A percentile compares a stretch with the other conserved stretches of the same genome.
These are phyloP conservation scores for Fraxinus latifolia DNA, from an alignment of 305 asterid species.

Conservation along the genomic window DNA sequence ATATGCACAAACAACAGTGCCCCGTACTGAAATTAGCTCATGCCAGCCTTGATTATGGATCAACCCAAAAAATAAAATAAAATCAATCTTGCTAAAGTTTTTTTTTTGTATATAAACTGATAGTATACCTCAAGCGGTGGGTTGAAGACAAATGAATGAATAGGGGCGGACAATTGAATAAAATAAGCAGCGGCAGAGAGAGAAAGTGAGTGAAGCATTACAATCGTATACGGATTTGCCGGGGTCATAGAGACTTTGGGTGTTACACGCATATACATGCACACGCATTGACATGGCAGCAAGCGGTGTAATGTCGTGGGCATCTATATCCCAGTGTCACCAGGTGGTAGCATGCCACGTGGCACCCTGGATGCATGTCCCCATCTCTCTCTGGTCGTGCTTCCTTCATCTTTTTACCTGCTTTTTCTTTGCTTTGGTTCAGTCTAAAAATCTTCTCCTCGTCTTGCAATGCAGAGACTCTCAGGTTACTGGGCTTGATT, in stretches of 20 bases:
- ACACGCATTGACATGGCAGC: slow-evolving; percentile 47
- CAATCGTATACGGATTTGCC: slow-evolving; percentile 61
- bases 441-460: slow-evolving; percentile 20
- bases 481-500: background rate
- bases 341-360: slow-evolving; percentile 61
- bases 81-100: slow-evolving; percentile 28
- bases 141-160: slow-evolving; percentile 38
- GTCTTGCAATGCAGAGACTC: background rate
- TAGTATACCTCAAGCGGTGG: slow-evolving; percentile 30
- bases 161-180: slow-evolving; percentile 41
- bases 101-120: slow-evolving; percentile 23
- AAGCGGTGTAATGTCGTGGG: slow-evolving; percentile 49
- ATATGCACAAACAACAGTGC: slow-evolving; percentile 24
- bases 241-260: slow-evolving; percentile 54
- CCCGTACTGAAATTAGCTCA: slow-evolving; percentile 37
- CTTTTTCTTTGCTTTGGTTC: slow-evolving; percentile 13
- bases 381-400: slow-evolving; percentile 38
- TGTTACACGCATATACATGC: slow-evolving; percentile 39
- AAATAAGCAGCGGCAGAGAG: slow-evolving; percentile 41
- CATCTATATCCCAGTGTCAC: slow-evolving; percentile 46
- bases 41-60: slow-evolving; percentile 47
- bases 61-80: slow-evolving; percentile 24
- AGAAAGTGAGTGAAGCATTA: slow-evolving; percentile 26
- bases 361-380: slow-evolving; percentile 52
- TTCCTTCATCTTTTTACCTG: slow-evolving; percentile 15